Base-by-base conservation (phyloP, 1,284 basidiomycete species). In the Ceratobasidium sp. region DNA sequence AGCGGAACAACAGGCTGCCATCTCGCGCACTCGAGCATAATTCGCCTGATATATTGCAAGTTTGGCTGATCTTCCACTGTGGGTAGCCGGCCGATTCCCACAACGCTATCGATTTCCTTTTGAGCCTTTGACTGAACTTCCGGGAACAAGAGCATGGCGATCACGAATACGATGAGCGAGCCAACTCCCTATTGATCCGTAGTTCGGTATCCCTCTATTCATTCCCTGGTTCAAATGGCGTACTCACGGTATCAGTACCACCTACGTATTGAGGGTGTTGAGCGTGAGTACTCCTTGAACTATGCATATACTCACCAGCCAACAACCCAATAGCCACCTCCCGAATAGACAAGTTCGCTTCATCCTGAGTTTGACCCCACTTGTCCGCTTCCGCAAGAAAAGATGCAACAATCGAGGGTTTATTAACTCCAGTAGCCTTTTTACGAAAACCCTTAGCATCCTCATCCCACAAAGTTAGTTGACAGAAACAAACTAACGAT, bases 101-200 rank as follows among this genome's bases (percentile, higher is more conserved):
- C 76, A 5, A 83, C 78, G 2, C 75, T 48, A 57, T 83, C 81
- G 5, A 84, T 72, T 73, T 84, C 83, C 6, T 75, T 78, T 59
- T 80, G 80, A 10, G 80, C 82, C 26, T 75, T 78, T n/a, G 60
- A 75, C 64, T 81, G 80, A 2, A 80, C 77, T 3, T 82, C 0
- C 0, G 82, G 52, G 14, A 58, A 39, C 5, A 78, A 73, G 4
- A 78, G 65, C 77, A 82, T 79, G 0, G 79, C 79, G 26, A 79
- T 65, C 60, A 78, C 21, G 23, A 71, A 71, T n/a, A 36, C 43
- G 34, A 61, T 60, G 23, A 71, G 32, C 18, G 57, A 28, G 18
- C 41, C 30, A 26, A 57, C 36, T 3, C 50, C 55, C 65, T 69
- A 28, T 39, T 18, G 18, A 18, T 12, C 18, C n/a, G n/a, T n/a